Evolutionary conservation across 2,329 filamentous ascomycete species (phyloP), one percentile per base, ranked within the genome.

Genomic region (Pyricularia sp.): DNA sequence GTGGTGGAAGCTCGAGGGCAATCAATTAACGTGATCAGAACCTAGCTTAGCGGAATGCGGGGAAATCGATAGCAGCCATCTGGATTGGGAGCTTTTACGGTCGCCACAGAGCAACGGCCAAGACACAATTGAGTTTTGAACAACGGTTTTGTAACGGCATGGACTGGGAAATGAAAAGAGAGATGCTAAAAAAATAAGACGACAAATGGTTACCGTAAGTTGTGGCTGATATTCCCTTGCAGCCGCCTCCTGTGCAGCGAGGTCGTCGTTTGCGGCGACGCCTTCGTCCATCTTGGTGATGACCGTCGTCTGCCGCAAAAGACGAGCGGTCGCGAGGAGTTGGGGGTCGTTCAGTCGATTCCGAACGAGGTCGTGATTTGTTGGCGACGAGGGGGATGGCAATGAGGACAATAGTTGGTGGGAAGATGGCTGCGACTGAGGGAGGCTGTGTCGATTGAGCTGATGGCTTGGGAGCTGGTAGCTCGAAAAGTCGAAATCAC

Each of bases 161-260:
- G 12, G 58, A 26, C 12, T 26, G 58, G n/a, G n/a, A n/a, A 17
- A 28, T 25, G 6, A 61, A 25, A 61, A 12, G 23, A 26, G 23
- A 28, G 7, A 42, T 61, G 23, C 10, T 9, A 17, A 25, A 68
- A 58, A 30, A 33, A 50, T 25, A 42, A 14, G 58, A 33, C 58
- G 30, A n/a, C 23, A 63, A 63, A 26, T 68, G 75, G 81, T 74
- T 78, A 88, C 87, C 79, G 85, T 79, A 61, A 86, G 78, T n/a
- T 83, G 78, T 7, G 86, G 86, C 70, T 85, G 83, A 74, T 87
- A 90, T 58, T 86, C 83, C 69, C 84, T 79, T 11, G 87, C 87
- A 33, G 87, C 83, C 65, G 84, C 85, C 76, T 89, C 85, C 76
- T 90, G 87, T 68, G 86, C 86, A 59, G 81, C 82, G 68, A 88